Percentiles rank a stretch among this genome's conserved stretches.
Evolutionary conservation across 1,284 basidiomycete genomes (phyloP).

Genomic region (Cutaneotrichosporon cutaneum): DNA sequence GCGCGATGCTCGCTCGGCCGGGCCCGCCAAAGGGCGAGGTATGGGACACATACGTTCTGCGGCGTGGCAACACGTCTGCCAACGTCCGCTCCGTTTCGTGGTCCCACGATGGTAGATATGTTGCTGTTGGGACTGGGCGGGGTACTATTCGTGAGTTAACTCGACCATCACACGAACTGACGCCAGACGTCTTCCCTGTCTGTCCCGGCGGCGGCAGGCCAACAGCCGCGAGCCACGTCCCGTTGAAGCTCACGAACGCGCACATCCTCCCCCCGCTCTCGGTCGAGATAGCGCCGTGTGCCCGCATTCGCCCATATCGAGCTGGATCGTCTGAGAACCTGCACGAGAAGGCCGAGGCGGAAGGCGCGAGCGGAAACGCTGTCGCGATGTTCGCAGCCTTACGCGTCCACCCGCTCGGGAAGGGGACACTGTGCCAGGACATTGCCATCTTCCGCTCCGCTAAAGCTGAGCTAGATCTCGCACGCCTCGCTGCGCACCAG

Average conservation of each 20-base stretch:
- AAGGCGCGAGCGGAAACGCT: constrained; percentile 5
- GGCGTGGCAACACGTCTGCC: constrained; percentile 69
- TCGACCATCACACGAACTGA: constrained; percentile 32
- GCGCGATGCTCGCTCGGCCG: background rate
- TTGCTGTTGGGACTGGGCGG: constrained; percentile 62
- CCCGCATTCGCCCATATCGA: constrained; percentile 4
- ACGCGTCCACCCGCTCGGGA: constrained; percentile 24
- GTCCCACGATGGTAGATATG: constrained; percentile 66
- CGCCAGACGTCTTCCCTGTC: constrained; percentile 68
- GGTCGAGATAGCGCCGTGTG: constrained; percentile 58
- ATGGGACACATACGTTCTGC: constrained; percentile 67
- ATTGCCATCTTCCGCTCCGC: constrained; percentile 33
- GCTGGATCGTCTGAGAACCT: background rate
- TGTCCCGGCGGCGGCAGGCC: constrained; percentile 72
- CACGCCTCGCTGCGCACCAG: constrained; percentile 22
- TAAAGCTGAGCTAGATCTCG: constrained; percentile 31
- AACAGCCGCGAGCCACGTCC: constrained; percentile 64
- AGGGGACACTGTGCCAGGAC: constrained; percentile 34
- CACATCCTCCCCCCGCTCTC: constrained; percentile 59
- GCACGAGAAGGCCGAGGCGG: constrained; percentile 7
- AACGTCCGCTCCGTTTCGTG: constrained; percentile 59
- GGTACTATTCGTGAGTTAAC: constrained; percentile 54
- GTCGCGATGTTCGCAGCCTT: constrained; percentile 22
- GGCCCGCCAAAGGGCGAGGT: constrained; percentile 46
- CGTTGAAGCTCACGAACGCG: constrained; percentile 61